These are phyloP conservation scores for Claviceps fusiformis DNA, from an alignment of 2,329 filamentous ascomycete species.

Conservation along the genomic window DNA sequence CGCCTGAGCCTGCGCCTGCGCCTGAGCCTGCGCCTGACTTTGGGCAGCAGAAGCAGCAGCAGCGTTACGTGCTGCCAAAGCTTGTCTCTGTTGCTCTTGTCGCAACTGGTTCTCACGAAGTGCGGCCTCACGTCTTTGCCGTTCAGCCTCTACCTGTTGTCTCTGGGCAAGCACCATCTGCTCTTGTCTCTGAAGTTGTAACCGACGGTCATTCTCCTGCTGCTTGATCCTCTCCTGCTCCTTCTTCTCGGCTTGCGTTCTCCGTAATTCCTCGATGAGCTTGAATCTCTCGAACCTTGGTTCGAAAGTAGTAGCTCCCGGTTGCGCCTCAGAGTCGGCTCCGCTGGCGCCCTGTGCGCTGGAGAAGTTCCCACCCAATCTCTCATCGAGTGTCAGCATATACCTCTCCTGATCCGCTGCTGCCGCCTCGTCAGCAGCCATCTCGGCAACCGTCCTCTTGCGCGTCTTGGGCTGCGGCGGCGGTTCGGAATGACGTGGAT, in stretches of 20 bases:
- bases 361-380: conserved; percentile 48
- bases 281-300: conserved; percentile 86
- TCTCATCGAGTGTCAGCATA: conserved; percentile 85
- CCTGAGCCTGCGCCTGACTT: conserved; percentile 11
- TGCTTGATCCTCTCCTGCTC: conserved; percentile 62
- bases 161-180: conserved; percentile 31
- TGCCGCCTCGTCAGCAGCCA: conserved; percentile 86
- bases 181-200: conserved; percentile 31
- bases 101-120: conserved; percentile 22
- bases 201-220: conserved; percentile 41
- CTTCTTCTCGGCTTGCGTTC: conserved; percentile 62
- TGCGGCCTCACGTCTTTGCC: conserved; percentile 23
- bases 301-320: conserved; percentile 62
- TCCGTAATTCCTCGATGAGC: conserved; percentile 71
- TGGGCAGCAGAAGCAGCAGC: conserved; percentile 14
- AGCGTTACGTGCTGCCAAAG: conserved; percentile 15
- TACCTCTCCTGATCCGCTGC: conserved; percentile 81
- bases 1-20: conserved; percentile 5
- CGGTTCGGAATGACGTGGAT: conserved; percentile 63
- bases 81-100: conserved; percentile 24
- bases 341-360: conserved; percentile 42
- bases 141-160: conserved; percentile 30
- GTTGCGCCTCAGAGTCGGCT: conserved; percentile 59
- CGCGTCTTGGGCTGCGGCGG: conserved; percentile 77
- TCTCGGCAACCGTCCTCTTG: conserved; percentile 86